Percentiles rank a stretch among this genome's conserved stretches.
Conservation (phyloP, 1,284 basidiomycete genomes). For the Pascua guehoae region DNA sequence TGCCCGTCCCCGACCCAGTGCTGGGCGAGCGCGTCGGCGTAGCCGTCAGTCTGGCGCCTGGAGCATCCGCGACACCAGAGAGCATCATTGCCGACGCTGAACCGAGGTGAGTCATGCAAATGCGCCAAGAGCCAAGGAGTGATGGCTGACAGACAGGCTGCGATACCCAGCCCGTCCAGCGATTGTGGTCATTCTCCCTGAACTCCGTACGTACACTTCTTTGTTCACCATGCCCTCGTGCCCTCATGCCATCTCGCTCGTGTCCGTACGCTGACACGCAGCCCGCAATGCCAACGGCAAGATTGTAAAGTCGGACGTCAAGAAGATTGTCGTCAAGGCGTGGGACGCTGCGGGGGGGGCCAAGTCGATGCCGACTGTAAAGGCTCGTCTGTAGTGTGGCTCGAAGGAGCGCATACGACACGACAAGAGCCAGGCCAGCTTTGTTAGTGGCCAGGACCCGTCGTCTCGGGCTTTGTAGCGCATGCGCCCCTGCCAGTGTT, state of each 20-base stretch:
- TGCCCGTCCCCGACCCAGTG: conserved; percentile 34
- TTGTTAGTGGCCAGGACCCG: too few relatives aligned
- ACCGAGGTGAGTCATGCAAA: conserved; percentile 3
- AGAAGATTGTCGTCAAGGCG: conserved; percentile 16
- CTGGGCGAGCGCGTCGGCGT: conserved; percentile 42
- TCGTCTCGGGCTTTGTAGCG: too few relatives aligned
- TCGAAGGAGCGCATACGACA: too few relatives aligned
- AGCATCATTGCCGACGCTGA: conserved; percentile 14
- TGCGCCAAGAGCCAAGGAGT: not conserved
- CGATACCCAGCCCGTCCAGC: conserved; percentile 17
- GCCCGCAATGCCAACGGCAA: conserved; percentile 18
- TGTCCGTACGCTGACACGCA: conserved; percentile 1
- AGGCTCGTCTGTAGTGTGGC: too few relatives aligned
- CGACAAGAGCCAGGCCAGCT: too few relatives aligned
- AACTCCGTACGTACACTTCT: conserved; percentile 13
- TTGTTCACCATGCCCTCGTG: too few relatives aligned
- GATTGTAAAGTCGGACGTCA: conserved; percentile 16
- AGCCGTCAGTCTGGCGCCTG: conserved; percentile 27
- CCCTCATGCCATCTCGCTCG: too few relatives aligned
- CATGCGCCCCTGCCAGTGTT: too few relatives aligned
- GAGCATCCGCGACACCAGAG: conserved; percentile 3
- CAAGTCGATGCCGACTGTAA: too few relatives aligned
- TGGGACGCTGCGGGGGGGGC: conserved; percentile 4
- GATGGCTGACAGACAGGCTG: conserved; percentile 6
- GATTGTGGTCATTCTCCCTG: conserved; percentile 11